These are phyloP conservation scores for Grosmannia serpens DNA, from an alignment of 2,329 filamentous ascomycete species.

Conservation along the genomic window DNA sequence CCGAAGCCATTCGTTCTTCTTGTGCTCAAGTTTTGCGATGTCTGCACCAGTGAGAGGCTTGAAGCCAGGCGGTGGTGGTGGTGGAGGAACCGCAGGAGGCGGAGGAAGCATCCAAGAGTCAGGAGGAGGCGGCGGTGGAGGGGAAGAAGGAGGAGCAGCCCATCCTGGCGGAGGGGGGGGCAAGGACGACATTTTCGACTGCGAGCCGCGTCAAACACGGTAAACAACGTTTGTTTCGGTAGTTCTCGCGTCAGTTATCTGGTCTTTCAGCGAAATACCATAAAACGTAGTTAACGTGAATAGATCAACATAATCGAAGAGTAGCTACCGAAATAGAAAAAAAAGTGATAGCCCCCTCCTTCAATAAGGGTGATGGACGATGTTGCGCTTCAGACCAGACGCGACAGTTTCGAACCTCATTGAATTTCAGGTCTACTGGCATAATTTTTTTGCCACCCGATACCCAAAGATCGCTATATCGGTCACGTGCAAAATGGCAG, in stretches of 20 bases:
- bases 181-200: slow-evolving; percentile 11
- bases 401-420: background rate
- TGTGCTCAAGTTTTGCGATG: slow-evolving; percentile 89
- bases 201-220: background rate
- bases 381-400: background rate
- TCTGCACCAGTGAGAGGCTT: slow-evolving; percentile 71
- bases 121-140: slow-evolving; percentile 35
- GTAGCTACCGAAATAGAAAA: background rate
- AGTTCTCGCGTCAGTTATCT: background rate
- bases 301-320: background rate
- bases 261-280: background rate
- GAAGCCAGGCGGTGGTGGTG: slow-evolving; percentile 79
- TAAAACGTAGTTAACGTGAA: background rate
- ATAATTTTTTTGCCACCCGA: background rate
- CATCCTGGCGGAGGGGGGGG: slow-evolving; percentile 45
- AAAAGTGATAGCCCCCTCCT: background rate
- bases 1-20: slow-evolving; percentile 98
- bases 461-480: background rate
- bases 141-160: slow-evolving; percentile 36
- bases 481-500: background rate
- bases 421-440: background rate
- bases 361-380: background rate
- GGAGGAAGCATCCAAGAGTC: slow-evolving; percentile 39
- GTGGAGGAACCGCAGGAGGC: slow-evolving; percentile 40
- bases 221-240: background rate